These are phyloP conservation scores for Hondaea fermentalgiana DNA, from an alignment of 108 stramenopile species.

Conservation along the genomic window DNA sequence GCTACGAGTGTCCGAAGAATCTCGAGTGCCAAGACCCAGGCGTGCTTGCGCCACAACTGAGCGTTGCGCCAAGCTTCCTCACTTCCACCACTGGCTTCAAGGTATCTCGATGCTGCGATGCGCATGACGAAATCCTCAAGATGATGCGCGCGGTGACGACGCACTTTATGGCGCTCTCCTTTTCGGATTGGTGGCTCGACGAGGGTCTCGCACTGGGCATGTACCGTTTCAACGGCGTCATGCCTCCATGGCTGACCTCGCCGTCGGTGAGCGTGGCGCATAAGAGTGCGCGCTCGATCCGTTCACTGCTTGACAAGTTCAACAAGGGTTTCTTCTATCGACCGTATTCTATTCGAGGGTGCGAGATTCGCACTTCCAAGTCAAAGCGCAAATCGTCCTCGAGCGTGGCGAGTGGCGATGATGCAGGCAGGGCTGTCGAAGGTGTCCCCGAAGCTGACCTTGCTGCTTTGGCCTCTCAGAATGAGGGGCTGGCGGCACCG, in stretches of 20 bases:
- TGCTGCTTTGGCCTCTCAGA: background rate
- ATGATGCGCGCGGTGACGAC: background rate
- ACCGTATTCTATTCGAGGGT: background rate
- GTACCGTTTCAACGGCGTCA: background rate
- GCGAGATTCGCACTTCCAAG: background rate
- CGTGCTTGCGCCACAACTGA: background rate
- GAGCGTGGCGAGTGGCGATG: background rate
- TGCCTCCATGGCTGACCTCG: background rate
- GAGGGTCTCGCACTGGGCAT: background rate
- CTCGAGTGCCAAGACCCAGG: background rate
- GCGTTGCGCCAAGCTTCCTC: background rate
- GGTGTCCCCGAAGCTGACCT: background rate
- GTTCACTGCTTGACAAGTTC: background rate
- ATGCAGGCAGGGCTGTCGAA: background rate
- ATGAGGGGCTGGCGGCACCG: background rate
- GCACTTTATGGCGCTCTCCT: background rate
- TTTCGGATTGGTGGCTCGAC: slow-evolving; percentile 7
- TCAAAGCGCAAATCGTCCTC: background rate
- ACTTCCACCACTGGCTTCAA: background rate
- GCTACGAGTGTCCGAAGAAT: background rate
- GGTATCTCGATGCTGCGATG: background rate
- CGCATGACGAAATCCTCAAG: background rate
- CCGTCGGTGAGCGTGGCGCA: background rate
- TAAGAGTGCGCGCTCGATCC: background rate
- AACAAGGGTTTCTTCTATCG: background rate